Evolutionary conservation across 192 early-diverging fungal species (phyloP).

Genomic region (Geosiphon pyriformis): DNA sequence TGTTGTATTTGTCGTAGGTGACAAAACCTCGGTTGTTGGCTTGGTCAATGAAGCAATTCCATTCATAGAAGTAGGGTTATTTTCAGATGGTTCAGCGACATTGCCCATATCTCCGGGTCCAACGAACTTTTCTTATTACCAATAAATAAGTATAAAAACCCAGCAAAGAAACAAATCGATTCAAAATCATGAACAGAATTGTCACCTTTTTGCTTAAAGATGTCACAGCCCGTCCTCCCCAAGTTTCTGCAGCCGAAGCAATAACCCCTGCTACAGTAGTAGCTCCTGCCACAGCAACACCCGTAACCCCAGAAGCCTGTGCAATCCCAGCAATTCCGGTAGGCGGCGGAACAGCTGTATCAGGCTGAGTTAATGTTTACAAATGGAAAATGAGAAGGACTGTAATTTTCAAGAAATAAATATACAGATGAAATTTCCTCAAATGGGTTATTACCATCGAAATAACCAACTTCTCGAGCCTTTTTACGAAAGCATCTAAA

Average conservation of each 20-base stretch:
- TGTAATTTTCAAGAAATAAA: no score
- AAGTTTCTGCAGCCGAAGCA: slow-evolving; percentile 55
- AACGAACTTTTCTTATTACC: slow-evolving; percentile 27
- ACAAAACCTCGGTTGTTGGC: not conserved
- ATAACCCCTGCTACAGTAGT: slow-evolving; percentile 37
- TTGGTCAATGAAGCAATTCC: not conserved
- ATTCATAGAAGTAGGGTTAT: slow-evolving; percentile 8
- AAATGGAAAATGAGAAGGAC: no score
- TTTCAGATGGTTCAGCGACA: slow-evolving; percentile 23
- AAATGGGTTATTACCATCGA: slow-evolving; percentile 53
- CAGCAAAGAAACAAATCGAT: slow-evolving; percentile 12
- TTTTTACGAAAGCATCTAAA: slow-evolving; percentile 58
- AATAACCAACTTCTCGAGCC: slow-evolving; percentile 61
- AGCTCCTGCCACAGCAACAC: slow-evolving; percentile 23
- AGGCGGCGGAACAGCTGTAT: slow-evolving; percentile 37
- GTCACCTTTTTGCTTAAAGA: slow-evolving; percentile 58
- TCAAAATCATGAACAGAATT: slow-evolving; percentile 25
- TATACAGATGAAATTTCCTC: no score
- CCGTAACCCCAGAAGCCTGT: slow-evolving; percentile 29
- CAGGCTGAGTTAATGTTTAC: slow-evolving; percentile 45
- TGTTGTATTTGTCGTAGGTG: not conserved
- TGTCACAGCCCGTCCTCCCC: slow-evolving; percentile 88
- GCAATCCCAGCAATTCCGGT: no score
- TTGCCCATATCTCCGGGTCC: slow-evolving; percentile 33
- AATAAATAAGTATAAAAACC: slow-evolving; percentile 20